phyloP scores from a whole-genome alignment of 2,329 filamentous ascomycete genomes.

The Trichophyton mentagrophytes region DNA sequence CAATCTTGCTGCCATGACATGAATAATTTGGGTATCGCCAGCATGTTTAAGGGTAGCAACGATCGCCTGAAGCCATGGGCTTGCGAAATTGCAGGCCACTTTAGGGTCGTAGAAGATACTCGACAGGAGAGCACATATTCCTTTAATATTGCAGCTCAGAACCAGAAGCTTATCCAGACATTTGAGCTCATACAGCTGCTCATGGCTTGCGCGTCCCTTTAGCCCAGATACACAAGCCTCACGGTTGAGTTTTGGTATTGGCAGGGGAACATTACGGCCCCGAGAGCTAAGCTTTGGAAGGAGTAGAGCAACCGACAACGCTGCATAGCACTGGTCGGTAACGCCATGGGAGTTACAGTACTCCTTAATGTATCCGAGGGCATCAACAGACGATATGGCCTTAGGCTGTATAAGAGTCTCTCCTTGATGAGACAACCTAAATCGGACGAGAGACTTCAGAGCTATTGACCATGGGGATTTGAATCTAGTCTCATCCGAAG shows the following conservation, averaged over 20 bases:
- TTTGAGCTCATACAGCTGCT: background rate
- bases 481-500: background rate
- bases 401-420: background rate
- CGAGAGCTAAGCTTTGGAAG: constrained; percentile 11
- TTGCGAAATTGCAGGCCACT: background rate
- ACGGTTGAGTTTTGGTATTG: background rate
- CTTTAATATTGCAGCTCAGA: background rate
- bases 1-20: background rate
- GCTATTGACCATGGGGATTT: constrained; percentile 8
- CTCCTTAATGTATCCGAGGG: constrained; percentile 14
- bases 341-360: constrained; percentile 16
- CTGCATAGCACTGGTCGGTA: constrained; percentile 16
- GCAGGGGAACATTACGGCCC: background rate
- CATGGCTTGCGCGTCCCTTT: background rate
- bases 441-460: background rate
- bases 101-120: background rate
- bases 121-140: background rate
- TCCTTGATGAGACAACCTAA: background rate
- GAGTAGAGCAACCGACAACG: constrained; percentile 17
- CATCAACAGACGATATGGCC: constrained; percentile 12
- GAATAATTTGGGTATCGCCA: background rate
- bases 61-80: background rate
- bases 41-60: background rate
- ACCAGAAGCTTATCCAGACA: background rate
- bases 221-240: background rate